phyloP scores from a whole-genome alignment of 163 green algal genomes.

The Prototheca wickerhamii region DNA sequence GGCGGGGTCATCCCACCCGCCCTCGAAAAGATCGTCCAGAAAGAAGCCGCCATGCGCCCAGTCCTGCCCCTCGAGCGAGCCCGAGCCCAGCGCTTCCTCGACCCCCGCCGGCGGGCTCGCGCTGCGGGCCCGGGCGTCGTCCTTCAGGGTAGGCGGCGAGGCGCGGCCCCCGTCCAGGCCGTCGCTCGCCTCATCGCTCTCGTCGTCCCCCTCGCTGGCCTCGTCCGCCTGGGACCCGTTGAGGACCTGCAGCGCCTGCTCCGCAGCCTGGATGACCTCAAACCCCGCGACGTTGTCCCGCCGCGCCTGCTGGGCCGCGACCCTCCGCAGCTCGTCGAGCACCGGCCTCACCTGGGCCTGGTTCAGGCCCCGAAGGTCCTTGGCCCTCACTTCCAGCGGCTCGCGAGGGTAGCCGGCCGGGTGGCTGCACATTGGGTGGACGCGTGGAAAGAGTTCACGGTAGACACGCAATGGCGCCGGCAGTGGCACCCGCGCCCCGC shows the following conservation, averaged over 20 bases:
- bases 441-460: neutral
- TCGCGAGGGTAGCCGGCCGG: constrained; percentile 34
- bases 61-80: constrained; percentile 2
- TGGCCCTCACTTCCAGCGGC: constrained; percentile 24
- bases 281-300: constrained; percentile 54
- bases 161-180: neutral
- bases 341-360: constrained; percentile 19
- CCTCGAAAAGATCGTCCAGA: neutral
- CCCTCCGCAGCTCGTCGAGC: constrained; percentile 25
- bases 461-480: neutral
- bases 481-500: neutral
- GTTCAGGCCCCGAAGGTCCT: constrained; percentile 18
- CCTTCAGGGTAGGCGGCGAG: too few species aligned
- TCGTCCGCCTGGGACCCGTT: constrained; percentile 25
- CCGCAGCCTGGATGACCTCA: constrained; percentile 44
- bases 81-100: neutral
- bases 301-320: constrained; percentile 23
- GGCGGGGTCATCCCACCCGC: neutral
- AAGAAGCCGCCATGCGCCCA: neutral
- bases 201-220: neutral
- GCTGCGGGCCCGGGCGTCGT: too few species aligned
- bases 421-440: constrained; percentile 24
- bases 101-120: too few species aligned
- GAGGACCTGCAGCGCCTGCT: constrained; percentile 47
- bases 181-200: constrained; percentile 4